Conservation (phyloP, 2,329 filamentous ascomycete genomes). For the Pseudogymnoascus sp. region DNA sequence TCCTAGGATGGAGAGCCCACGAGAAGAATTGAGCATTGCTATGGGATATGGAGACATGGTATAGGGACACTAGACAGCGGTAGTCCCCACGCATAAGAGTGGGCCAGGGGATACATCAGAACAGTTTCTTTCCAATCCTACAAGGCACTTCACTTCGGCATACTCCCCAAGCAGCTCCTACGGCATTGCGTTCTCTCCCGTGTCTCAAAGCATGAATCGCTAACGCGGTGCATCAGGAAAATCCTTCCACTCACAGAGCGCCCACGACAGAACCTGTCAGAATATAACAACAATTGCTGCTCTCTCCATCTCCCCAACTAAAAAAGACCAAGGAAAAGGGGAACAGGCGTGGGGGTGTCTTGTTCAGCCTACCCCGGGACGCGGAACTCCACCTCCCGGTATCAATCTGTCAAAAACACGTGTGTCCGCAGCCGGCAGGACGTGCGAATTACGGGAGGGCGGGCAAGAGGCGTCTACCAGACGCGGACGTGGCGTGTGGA, state of each 20-base stretch:
- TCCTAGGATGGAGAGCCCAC: background rate
- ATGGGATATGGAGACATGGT: background rate
- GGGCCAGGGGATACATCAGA: background rate
- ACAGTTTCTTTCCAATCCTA: background rate
- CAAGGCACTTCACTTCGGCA: background rate
- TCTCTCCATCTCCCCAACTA: background rate
- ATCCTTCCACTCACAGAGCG: background rate
- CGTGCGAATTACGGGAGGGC: background rate
- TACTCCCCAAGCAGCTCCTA: background rate
- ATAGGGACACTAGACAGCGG: background rate
- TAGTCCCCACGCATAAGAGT: background rate
- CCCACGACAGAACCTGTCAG: background rate
- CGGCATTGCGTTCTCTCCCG: background rate
- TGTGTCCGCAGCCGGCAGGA: background rate
- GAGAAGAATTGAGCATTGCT: background rate
- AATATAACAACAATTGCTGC: background rate
- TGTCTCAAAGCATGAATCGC: background rate
- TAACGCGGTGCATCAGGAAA: background rate
- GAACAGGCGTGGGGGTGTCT: background rate
- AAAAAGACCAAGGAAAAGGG: background rate
- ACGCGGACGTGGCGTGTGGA: background rate
- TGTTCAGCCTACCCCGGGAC: background rate
- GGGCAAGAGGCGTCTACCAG: background rate
- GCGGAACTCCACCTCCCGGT: background rate
- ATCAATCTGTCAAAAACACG: background rate